Percentiles rank a stretch among this genome's conserved stretches.
These are phyloP conservation scores for Leptosphaerulina australis DNA, from an alignment of 2,329 filamentous ascomycete genomes.

Conservation along the genomic window DNA sequence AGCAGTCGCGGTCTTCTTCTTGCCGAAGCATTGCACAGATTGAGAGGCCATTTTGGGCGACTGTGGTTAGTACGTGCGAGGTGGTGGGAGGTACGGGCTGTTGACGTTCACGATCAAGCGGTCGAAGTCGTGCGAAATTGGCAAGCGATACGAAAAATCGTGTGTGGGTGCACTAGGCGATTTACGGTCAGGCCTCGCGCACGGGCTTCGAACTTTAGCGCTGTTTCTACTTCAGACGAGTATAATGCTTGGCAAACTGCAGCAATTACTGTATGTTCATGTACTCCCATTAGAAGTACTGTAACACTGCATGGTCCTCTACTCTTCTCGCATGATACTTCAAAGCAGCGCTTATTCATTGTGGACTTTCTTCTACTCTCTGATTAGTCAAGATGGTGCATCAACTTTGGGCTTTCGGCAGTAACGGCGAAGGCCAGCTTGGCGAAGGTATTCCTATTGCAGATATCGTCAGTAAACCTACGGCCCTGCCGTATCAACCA, in stretches of 20 bases:
- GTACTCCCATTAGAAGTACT: no score
- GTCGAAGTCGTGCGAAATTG: slow-evolving; percentile 26
- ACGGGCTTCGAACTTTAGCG: background rate
- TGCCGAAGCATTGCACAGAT: slow-evolving; percentile 92
- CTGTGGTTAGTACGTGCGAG: slow-evolving; percentile 44
- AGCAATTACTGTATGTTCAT: no score
- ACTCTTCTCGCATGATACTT: no score
- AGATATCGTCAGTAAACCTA: slow-evolving; percentile 40
- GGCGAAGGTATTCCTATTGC: slow-evolving; percentile 53
- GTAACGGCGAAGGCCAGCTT: slow-evolving; percentile 60
- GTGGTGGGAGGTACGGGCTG: slow-evolving; percentile 37
- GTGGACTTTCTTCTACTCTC: no score
- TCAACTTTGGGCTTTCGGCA: slow-evolving; percentile 56
- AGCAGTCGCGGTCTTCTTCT: slow-evolving; percentile 71
- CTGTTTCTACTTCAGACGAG: background rate
- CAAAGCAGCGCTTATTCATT: no score
- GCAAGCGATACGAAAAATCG: slow-evolving; percentile 29
- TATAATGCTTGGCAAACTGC: no score
- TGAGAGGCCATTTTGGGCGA: slow-evolving; percentile 52
- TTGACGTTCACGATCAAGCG: slow-evolving; percentile 27
- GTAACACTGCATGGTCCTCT: no score
- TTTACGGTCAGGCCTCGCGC: background rate
- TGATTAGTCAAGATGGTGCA: slow-evolving; percentile 20
- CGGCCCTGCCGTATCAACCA: slow-evolving; percentile 7
- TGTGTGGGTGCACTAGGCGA: slow-evolving; percentile 20